These are phyloP conservation scores for Bruguiera hainesii DNA, from an alignment of 441 rosid species.

Conservation along the genomic window DNA sequence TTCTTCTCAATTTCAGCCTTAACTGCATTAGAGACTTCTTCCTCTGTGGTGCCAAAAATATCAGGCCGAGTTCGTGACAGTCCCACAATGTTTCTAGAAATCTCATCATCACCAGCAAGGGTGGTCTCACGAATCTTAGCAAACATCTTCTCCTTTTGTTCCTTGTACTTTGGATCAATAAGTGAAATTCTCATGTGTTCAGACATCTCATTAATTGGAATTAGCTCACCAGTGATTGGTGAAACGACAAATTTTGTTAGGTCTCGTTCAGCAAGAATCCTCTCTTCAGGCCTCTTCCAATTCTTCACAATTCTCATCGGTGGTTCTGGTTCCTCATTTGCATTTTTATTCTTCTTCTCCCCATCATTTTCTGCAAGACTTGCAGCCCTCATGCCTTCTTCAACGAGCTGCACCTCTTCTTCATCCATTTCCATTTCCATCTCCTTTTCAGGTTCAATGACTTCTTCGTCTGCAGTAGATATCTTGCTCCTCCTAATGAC, in stretches of 20 bases:
- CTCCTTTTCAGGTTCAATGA: conserved; percentile 84
- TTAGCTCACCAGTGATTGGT: conserved; percentile 93
- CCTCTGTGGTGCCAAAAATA: conserved; percentile 98
- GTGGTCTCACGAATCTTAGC: conserved; percentile 99
- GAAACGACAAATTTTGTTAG: conserved; percentile 82
- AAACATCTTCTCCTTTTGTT: conserved; percentile 98
- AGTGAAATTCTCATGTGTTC: conserved; percentile 98
- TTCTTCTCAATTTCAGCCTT: conserved; percentile 99
- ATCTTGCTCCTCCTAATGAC: conserved; percentile 87
- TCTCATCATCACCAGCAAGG: conserved; percentile 98
- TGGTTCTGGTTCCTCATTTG: conserved; percentile 62
- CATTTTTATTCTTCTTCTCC: conserved; percentile 33
- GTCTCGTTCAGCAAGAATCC: conserved; percentile 84
- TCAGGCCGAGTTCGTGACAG: conserved; percentile 93
- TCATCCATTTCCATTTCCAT: conserved; percentile 99
- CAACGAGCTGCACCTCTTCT: conserved; percentile 95
- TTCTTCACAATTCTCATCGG: conserved; percentile 96
- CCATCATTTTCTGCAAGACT: conserved; percentile 59
- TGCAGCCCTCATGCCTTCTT: conserved; percentile 89
- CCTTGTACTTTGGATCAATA: conserved; percentile 96
- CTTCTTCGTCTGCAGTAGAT: conserved; percentile 63
- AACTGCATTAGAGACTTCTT: conserved; percentile 98
- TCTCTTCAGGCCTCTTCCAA: conserved; percentile 99
- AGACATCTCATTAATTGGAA: conserved; percentile 94
- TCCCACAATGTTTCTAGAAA: conserved; percentile 91